Evolutionary conservation across 352 stramenopile species (phyloP), one percentile per base, ranked within the genome.

Genomic region (Phytophthora citricola): DNA sequence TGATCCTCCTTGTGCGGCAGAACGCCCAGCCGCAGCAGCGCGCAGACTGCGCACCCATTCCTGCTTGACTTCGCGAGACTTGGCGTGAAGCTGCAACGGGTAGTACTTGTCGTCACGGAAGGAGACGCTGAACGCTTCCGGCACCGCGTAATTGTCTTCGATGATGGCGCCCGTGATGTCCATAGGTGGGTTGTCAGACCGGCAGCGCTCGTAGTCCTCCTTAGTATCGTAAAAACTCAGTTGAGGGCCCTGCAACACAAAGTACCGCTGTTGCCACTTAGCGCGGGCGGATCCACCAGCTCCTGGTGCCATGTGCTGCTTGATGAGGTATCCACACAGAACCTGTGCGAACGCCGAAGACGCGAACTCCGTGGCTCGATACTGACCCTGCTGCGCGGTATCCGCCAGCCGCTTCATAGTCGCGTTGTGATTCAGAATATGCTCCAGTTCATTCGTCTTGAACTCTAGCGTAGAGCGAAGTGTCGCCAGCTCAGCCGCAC

Each of bases 211-310:
- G 64, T 93, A 95, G 67, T 95, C 88, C 46, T 94, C 86, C 55
- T 95, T 94, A 2, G 86, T 94, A 54, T 93, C 86, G 68, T 91
- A 95, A 36, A 92, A 93, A 41, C 79, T 91, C 29, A 95, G 68
- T 60, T 91, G 81, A 24, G 73, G 71, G 26, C 87, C 88, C 70
- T 94, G 82, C 12, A 95, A 58, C 40, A 95, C 88, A 68, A 95
- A 93, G 73, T 94, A 95, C 10, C 86, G 86, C 66, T 94, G 88
- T 72, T 94, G 85, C 88, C 88, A 95, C 69, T 92, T 91, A n/a
- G 77, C 75, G 22, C 64, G 81, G 26, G 61, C 74, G 53, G 66
- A 73, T 0, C 66, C 68, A 51, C 55, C 71, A 51, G 69, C 76
- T 22, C 77, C 77, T 7, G 76, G 73, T 29, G 81, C 69, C 61